phyloP scores from a whole-genome alignment of 148 eudicot genomes.

The Arbutus unedo region DNA sequence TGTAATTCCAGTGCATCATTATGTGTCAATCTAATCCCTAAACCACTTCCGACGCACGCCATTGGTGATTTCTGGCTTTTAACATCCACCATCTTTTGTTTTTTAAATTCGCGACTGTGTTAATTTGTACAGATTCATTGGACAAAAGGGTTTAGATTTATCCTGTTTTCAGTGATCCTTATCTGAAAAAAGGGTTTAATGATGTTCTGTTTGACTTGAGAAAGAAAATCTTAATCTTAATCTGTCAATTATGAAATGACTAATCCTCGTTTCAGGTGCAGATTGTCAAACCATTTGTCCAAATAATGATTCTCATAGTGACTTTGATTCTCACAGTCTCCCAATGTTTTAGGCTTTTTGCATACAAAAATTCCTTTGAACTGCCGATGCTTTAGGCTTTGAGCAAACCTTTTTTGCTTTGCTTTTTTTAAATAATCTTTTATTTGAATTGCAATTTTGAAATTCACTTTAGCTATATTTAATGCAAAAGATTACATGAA shows the following conservation, averaged over 20 bases:
- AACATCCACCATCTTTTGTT: neutral
- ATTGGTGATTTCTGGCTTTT: neutral
- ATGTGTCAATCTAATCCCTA: neutral
- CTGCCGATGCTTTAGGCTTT: conserved; percentile 16
- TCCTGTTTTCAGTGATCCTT: neutral
- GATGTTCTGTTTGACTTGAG: neutral
- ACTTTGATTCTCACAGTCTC: neutral
- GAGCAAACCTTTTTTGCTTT: neutral
- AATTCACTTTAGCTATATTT: neutral
- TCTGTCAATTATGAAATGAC: neutral
- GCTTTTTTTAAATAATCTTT: too few species aligned
- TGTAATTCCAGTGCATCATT: neutral
- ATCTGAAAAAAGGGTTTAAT: neutral
- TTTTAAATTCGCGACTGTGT: neutral
- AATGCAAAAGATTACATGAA: neutral
- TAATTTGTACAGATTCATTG: neutral
- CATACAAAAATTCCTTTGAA: neutral
- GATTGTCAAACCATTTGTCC: conserved; percentile 4
- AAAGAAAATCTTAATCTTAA: neutral
- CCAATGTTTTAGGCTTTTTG: conserved; percentile 3
- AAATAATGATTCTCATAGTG: conserved; percentile 1
- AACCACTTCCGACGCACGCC: neutral
- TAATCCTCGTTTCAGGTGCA: neutral
- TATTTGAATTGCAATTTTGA: too few species aligned
- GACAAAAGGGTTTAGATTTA: neutral